These are phyloP conservation scores for Cercospora canescens DNA, from an alignment of 2,329 filamentous ascomycete genomes.

Conservation along the genomic window DNA sequence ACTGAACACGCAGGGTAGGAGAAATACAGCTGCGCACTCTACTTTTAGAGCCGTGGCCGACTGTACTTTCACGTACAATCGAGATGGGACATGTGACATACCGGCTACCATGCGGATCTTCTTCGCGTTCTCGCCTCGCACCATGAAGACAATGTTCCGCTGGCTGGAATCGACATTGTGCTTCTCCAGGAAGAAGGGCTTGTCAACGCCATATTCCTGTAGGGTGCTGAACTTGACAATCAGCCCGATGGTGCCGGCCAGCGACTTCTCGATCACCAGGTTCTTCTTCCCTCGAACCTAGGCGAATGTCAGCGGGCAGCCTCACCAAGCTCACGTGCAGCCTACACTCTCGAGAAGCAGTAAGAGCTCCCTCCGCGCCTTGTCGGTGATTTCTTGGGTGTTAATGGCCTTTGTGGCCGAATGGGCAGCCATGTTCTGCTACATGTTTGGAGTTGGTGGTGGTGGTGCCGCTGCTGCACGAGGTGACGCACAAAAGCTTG, in stretches of 20 bases:
- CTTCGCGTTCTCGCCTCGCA: constrained; percentile 82
- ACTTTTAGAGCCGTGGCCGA: constrained; percentile 55
- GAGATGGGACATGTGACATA: constrained; percentile 46
- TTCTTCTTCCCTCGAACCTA: constrained; percentile 99
- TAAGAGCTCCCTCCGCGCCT: constrained; percentile 84
- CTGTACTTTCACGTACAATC: background rate
- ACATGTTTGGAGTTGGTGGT: constrained; percentile 24
- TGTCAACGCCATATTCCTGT: constrained; percentile 96
- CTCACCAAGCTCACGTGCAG: constrained; percentile 38
- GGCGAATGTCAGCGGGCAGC: constrained; percentile 17
- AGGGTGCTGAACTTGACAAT: constrained; percentile 94
- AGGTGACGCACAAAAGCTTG: constrained; percentile 1
- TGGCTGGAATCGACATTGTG: constrained; percentile 92
- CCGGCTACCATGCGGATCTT: constrained; percentile 86
- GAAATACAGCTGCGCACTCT: constrained; percentile 57
- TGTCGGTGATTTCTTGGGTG: constrained; percentile 73
- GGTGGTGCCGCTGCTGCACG: background rate
- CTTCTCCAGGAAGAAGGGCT: constrained; percentile 96
- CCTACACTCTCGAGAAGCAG: constrained; percentile 92
- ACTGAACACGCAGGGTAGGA: constrained; percentile 54
- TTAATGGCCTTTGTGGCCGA: constrained; percentile 67
- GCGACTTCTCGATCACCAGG: constrained; percentile 83
- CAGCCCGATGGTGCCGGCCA: constrained; percentile 85
- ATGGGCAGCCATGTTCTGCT: constrained; percentile 36
- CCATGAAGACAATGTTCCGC: constrained; percentile 91